These are phyloP conservation scores for Penicillium silybi DNA, from an alignment of 495 filamentous ascomycete genomes.

Conservation along the genomic window DNA sequence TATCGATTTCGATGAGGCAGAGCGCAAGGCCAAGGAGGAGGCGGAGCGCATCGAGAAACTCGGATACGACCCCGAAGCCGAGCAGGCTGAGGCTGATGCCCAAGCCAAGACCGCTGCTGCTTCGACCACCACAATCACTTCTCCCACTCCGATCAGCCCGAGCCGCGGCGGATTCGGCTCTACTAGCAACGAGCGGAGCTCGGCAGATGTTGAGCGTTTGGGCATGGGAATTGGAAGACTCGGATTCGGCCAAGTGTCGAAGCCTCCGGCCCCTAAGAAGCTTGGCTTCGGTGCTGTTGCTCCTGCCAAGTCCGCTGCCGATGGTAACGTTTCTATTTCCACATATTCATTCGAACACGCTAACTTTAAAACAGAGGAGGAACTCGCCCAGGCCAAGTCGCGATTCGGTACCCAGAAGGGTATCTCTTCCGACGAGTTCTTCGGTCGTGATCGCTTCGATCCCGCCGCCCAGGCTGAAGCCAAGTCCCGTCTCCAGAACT, in stretches of 20 bases:
- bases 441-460: slow-evolving; percentile 84
- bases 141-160: slow-evolving; percentile 74
- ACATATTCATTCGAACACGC: neutral
- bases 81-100: slow-evolving; percentile 57
- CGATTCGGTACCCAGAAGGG: slow-evolving; percentile 86
- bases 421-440: slow-evolving; percentile 97
- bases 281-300: slow-evolving; percentile 87
- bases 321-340: slow-evolving; percentile 53
- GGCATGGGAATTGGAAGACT: slow-evolving; percentile 87
- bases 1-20: slow-evolving; percentile 94
- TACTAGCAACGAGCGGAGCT: slow-evolving; percentile 50
- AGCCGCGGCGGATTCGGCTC: slow-evolving; percentile 57
- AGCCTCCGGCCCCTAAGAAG: slow-evolving; percentile 65
- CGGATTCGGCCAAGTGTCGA: slow-evolving; percentile 81
- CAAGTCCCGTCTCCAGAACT: slow-evolving; percentile 78
- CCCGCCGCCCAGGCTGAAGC: slow-evolving; percentile 77
- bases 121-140: slow-evolving; percentile 53
- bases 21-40: slow-evolving; percentile 95
- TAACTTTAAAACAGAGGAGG: slow-evolving; percentile 31
- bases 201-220: slow-evolving; percentile 79
- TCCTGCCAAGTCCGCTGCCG: slow-evolving; percentile 54
- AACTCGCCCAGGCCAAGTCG: slow-evolving; percentile 32
- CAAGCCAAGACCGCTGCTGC: slow-evolving; percentile 35
- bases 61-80: slow-evolving; percentile 95
- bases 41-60: slow-evolving; percentile 94